Evolutionary conservation across 2,329 filamentous ascomycete species (phyloP), one percentile per base, ranked within the genome.

Genomic region (Leptoxyphium fumago): DNA sequence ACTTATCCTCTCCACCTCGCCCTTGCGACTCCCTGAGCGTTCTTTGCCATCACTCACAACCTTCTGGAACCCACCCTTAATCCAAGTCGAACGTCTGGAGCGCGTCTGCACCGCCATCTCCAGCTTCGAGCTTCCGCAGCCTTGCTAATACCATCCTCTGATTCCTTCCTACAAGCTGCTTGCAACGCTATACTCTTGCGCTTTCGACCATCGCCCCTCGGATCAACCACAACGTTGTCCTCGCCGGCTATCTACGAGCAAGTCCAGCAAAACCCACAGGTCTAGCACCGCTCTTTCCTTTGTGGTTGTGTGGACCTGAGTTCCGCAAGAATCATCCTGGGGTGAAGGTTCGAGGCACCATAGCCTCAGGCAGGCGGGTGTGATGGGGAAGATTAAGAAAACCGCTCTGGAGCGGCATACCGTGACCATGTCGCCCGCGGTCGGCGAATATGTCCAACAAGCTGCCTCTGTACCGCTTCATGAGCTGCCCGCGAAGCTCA

Each of bases 371-470:
- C 13, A 36, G 32, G 32, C 15, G 32, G 32, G 21, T 13, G 47
- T 42, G 43, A 72, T 72, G 69, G 64, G 62, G 62, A 71, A 68
- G 67, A 74, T 74, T 58, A 72, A 71, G 62, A 74, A 74, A 63
- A 64, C 67, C 53, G 68, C 71, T 54, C 70, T 67, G 41, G 65
- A 70, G 56, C 65, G 69, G 55, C 71, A 74, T 62, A 69, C 70
- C 55, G 68, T 68, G 40, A 73, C 70, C 49, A 60, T 72, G 85
- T 94, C 91, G 63, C 82, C 86, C 53, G 94, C 84, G 72, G 75
- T 96, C 52, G 76, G 81, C 63, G 74, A 82, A 43, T 96, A 88
- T 60, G 81, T 94, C 56, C 71, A 80, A 55, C 72, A 73, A 52
- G 79, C 83, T 41, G 78, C 78, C 52, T 73, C 74, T 46, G 71